A percentile compares a stretch with the other conserved stretches of the same genome.
Evolutionary conservation across 345 rosid species (phyloP).

Genomic region (Aegle marmelos): DNA sequence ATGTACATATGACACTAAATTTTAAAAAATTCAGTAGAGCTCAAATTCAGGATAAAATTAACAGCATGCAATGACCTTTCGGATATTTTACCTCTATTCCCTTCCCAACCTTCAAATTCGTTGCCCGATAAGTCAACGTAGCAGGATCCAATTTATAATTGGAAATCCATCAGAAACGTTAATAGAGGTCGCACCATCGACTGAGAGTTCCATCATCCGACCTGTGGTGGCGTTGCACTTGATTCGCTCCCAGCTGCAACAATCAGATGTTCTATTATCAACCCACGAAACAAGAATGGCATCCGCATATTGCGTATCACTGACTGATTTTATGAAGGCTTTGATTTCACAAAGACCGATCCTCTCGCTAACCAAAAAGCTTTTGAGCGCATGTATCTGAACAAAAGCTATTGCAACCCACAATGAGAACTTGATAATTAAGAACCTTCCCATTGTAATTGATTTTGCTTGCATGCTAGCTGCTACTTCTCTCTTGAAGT

Average conservation of each 20-base stretch:
- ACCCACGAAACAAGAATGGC: no score
- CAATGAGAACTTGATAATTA: neutral
- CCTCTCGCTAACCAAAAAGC: conserved; percentile 18
- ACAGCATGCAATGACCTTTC: no score
- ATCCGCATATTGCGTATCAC: neutral
- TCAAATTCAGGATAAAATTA: no score
- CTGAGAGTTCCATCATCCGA: neutral
- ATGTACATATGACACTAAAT: no score
- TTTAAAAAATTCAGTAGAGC: no score
- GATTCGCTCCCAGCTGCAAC: conserved; percentile 10
- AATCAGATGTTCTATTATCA: neutral
- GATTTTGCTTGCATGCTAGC: no score
- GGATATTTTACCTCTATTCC: neutral
- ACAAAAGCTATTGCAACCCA: neutral
- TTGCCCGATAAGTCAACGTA: neutral
- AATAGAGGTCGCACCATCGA: neutral
- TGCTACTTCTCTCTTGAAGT: no score
- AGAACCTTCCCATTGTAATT: no score
- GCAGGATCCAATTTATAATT: no score
- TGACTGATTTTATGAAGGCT: neutral
- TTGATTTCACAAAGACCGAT: conserved; percentile 23
- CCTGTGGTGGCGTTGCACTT: conserved; percentile 1
- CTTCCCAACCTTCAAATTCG: neutral
- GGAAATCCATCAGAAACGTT: neutral
- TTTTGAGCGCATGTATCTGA: neutral